Base-by-base conservation (phyloP, 2,329 filamentous ascomycete species). In the Cercospora canescens region DNA sequence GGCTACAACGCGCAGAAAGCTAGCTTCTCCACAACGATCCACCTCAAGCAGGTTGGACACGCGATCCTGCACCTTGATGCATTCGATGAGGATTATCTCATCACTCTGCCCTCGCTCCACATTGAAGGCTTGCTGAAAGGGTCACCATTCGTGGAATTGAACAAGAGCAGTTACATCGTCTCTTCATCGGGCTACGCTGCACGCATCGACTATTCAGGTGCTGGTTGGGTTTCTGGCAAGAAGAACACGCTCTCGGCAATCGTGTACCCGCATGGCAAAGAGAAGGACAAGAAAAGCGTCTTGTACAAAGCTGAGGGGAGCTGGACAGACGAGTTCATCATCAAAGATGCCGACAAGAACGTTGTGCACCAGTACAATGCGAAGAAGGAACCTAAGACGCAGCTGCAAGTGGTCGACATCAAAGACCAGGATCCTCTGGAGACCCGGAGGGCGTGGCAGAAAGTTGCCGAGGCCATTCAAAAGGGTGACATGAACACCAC, bases 1-100 rank as follows among this genome's bases (percentile, higher is more conserved):
- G 94, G 94, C 61, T 97, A 97, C 82, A 97, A 98, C 76, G 94
- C 92, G 16, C 95, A 98, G 77, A 98, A 97, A 79, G 94, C 94
- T 4, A 96, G 93, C 16, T 97, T 99, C 80, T 92, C 91, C 69
- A 90, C 91, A 72, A 97, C 94, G 52, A 97, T 98, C 79, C 91
- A 94, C 75, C 91, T 99, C 76, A 97, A 96, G 73, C 77, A 79
- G 64, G 76, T 79, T 55, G 94, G 94, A 37, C 94, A 97, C 76
- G 94, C 94, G 45, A 83, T 96, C 35, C 85, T 94, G 69, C 91
- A 92, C 58, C 82, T 97, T 66, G 90, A 91, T 65, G 80, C 80
- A 21, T 83, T 78, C 74, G 80, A 85, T 71, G 92, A 95, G 77
- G 89, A 87, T 71, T 96, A 96, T 82, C 86, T 97, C 69, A 97